Conservation (phyloP, 306 rosid species). For the Parietaria judaica region DNA sequence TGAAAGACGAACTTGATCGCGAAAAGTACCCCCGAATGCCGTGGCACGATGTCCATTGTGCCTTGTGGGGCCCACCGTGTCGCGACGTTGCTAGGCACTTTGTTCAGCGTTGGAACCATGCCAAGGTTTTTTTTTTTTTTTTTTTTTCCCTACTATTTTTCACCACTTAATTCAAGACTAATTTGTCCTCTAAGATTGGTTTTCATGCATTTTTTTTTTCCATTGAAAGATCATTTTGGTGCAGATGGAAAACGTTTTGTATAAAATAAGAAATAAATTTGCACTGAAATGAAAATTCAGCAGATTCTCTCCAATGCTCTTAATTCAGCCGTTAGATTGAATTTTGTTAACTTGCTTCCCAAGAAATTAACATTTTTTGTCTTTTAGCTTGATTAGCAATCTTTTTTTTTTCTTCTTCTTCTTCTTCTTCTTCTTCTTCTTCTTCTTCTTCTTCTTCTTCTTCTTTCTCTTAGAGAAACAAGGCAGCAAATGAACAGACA, state of each 20-base stretch:
- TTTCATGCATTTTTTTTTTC: too few species aligned
- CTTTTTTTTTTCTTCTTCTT: too few species aligned
- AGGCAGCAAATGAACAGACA: slow-evolving; percentile 38
- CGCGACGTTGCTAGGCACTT: slow-evolving; percentile 45
- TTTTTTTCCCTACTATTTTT: background rate
- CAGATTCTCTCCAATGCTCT: too few species aligned
- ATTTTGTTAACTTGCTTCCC: background rate
- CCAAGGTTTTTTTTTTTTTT: slow-evolving; percentile 27
- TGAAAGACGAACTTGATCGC: slow-evolving; percentile 40
- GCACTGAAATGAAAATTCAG: too few species aligned
- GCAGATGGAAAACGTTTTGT: too few species aligned
- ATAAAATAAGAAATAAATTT: too few species aligned
- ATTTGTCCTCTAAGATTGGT: too few species aligned
- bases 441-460: too few species aligned
- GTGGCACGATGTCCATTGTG: slow-evolving; percentile 52
- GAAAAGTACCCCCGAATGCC: slow-evolving; percentile 46
- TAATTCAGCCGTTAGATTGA: too few species aligned
- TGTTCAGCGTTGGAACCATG: slow-evolving; percentile 52
- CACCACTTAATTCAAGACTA: too few species aligned
- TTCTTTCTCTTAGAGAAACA: slow-evolving; percentile 38
- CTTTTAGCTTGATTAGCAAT: background rate
- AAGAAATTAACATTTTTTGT: background rate
- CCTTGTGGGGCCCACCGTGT: slow-evolving; percentile 43
- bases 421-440: too few species aligned
- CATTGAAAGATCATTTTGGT: too few species aligned